Evolutionary conservation across 2,329 filamentous ascomycete species (phyloP), one percentile per base, ranked within the genome.

Genomic region (Ophiostoma sp.): DNA sequence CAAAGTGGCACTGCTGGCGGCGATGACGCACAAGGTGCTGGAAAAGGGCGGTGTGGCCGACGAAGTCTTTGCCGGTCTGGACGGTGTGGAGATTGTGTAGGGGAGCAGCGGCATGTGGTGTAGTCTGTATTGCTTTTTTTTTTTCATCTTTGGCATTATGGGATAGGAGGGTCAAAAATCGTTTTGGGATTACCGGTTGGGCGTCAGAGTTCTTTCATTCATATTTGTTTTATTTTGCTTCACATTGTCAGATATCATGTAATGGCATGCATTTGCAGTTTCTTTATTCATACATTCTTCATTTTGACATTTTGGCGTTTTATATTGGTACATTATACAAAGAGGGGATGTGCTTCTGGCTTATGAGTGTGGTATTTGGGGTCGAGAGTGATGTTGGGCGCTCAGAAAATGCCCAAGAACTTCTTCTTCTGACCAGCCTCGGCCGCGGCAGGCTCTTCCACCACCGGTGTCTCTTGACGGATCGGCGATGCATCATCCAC

Each of bases 61-160:
- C 76, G 95, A 98, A 81, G 92, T 98, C 6, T 85, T 98, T 79
- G 90, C 92, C 75, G 95, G 92, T 0, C 82, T 98, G 77, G 91
- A 95, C 75, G 89, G 87, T 22, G 93, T 96, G 61, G 92, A 94
- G 75, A 82, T 93, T 82, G 84, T 85, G 76, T 92, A 63, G 55
- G 48, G 48, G 15, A 31, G 5, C 1, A n/a, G 7, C 6, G 8
- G n/a, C 6, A 52, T 25, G 22, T 55, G 50, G 36, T 57, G 6
- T 12, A 7, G 50, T 68, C 22, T n/a, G n/a, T n/a, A 45, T 71
- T 71, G 9, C 31, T 22, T 22, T 39, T 22, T 48, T 33, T 25
- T 11, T 33, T 36, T 55, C 63, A 50, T 73, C 72, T 52, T 73
- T 74, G 75, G 69, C 70, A 63, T 73, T 52, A 22, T 52, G 59